Evolutionary conservation across 495 filamentous ascomycete species (phyloP), one percentile per base, ranked within the genome.

Genomic region (Beverwykella pulmonaria): DNA sequence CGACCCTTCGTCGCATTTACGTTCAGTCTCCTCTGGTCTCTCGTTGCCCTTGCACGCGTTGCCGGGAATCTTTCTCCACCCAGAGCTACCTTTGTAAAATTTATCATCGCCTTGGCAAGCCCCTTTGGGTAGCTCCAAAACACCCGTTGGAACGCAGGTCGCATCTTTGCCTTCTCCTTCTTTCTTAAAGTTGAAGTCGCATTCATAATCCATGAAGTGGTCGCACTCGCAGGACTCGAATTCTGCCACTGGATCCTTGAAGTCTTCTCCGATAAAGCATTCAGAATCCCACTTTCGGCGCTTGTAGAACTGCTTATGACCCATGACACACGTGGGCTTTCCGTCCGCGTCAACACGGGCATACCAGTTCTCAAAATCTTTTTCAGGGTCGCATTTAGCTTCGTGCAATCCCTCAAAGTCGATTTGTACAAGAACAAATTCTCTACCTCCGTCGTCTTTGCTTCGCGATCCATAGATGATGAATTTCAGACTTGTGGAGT

Each of bases 401-500:
- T 96, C 88, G 71, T 96, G 89, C 36, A 97, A 79, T 19, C 82
- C 88, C 6, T 86, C 83, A 69, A 98, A 97, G 68, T 98, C 90
- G 50, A 98, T 81, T 19, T 88, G 81, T 70, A 91, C 86, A 55
- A 94, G 78, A 56, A 84, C 77, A 71, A 80, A 81, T 36, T 82
- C 71, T 1, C 76, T 71, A 36, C 84, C 87, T 23, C 67, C 75
- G 9, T 71, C 75, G 52, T 74, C 73, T 23, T 68, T 75, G 8
- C 72, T 75, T 53, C 72, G 75, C 17, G 72, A 69, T 12, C 79
- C 88, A 57, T 90, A 83, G 15, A 97, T 80, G 7, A 96, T 72
- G 71, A 98, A 97, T 68, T 95, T 94, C 41, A 96, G 80, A 70
- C 89, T 93, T 1, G 92, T 93, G 3, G 95, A 96, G 62, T 97